A percentile compares a stretch with the other conserved stretches of the same genome.
Evolutionary conservation across 202 grass and related monocot species (phyloP).

Genomic region (Zoysia matrella): DNA sequence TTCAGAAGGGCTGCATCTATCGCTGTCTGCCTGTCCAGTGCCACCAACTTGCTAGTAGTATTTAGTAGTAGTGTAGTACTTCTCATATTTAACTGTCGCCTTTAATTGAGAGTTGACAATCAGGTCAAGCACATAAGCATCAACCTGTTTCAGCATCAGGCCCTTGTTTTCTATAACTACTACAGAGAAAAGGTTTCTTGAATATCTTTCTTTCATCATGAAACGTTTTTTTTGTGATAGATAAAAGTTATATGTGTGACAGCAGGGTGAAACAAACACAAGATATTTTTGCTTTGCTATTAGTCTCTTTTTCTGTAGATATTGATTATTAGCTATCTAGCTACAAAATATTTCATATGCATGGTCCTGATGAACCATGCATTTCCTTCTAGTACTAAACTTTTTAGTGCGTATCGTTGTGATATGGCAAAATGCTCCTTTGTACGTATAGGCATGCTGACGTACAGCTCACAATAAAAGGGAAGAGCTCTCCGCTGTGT

Average conservation of each 20-base stretch:
- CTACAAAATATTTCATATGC: neutral
- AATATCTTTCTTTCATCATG: neutral
- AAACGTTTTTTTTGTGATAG: neutral
- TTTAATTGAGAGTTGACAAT: constrained; percentile 57
- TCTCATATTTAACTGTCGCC: constrained; percentile 24
- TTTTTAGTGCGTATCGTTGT: neutral
- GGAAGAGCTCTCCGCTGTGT: neutral
- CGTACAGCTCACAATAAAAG: neutral
- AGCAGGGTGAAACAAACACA: neutral
- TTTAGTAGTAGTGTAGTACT: constrained; percentile 1
- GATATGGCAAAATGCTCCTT: neutral
- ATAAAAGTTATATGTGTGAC: neutral
- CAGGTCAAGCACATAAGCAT: constrained; percentile 27
- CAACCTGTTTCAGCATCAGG: neutral
- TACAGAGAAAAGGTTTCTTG: constrained; percentile 18
- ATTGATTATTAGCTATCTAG: neutral
- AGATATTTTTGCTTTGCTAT: neutral
- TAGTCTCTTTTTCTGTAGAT: neutral
- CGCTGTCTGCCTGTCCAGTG: neutral
- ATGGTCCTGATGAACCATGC: neutral
- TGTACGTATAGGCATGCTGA: neutral
- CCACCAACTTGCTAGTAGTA: constrained; percentile 23
- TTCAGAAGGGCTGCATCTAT: constrained; percentile 29
- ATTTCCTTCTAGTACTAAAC: too few relatives aligned
- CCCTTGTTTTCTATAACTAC: neutral